Evolutionary conservation across 2,329 filamentous ascomycete species (phyloP), one percentile per base, ranked within the genome.

Genomic region (Pseudogymnoascus verrucosus): DNA sequence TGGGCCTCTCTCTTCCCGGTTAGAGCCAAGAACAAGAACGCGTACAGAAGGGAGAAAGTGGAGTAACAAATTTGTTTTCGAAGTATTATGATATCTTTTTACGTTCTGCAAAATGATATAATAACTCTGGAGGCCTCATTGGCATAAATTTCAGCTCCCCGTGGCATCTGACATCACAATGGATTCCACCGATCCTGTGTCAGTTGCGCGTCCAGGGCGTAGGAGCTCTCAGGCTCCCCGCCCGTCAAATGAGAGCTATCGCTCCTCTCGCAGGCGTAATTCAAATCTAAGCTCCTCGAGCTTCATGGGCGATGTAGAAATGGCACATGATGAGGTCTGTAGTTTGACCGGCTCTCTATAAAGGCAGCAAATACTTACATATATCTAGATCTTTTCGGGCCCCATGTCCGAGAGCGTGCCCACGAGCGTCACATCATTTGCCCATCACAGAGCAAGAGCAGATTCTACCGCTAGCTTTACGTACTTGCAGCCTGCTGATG

Each of bases 351-450:
- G 28, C 28, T 51, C 65, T 23, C 36, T 42, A 65, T 61, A 51
- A 31, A 37, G 44, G 5, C 36, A 11, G 12, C 31, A 23, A n/a
- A 65, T 67, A 60, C 67, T 70, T 67, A 71, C 66, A 59, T 39
- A 63, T 11, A 62, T 60, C 47, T 65, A 86, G 82, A 84, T 96
- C 59, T 99, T 93, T 77, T 89, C 93, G 23, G 95, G 95, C 5
- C 95, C 93, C 5, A 87, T 97, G 71, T 93, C 92, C 63, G 95
- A 99, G 78, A 97, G 92, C 73, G 84, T 99, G n/a, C 95, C 95
- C 1, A 95, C 91, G 10, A 97, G 93, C 73, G 83, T 93, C 37
- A 92, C 91, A n/a, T 89, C 91, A 34, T 99, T 99, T 74, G 88
- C 87, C 59, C 93, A 96, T 75, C 90, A 91, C 65, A 85, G 92